A percentile compares a stretch with the other conserved stretches of the same genome.
Evolutionary conservation across 176 grass and related monocot species (phyloP).

Genomic region (Triticum urartu): DNA sequence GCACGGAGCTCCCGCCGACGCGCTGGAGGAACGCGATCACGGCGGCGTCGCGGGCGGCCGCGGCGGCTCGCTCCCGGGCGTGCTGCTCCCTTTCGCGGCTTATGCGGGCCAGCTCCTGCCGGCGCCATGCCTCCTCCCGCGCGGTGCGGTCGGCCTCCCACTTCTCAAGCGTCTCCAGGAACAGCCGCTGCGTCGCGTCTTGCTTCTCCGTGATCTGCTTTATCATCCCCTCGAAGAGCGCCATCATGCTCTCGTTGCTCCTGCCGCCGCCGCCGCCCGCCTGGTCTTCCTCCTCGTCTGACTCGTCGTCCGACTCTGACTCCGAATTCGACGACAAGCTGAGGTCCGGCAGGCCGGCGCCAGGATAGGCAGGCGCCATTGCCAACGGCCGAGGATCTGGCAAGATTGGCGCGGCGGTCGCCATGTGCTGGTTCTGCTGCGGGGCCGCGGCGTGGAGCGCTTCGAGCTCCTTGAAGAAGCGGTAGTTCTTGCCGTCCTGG

Average conservation of each 20-base stretch:
- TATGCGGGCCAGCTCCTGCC: constrained; percentile 66
- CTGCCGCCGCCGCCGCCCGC: constrained; percentile 10
- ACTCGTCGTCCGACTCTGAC: constrained; percentile 42
- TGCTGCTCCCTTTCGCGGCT: constrained; percentile 65
- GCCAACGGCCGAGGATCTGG: constrained; percentile 4
- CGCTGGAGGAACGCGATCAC: constrained; percentile 79
- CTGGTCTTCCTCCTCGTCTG: constrained; percentile 15
- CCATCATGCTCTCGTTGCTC: constrained; percentile 54
- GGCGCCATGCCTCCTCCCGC: constrained; percentile 78
- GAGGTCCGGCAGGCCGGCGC: constrained; percentile 32
- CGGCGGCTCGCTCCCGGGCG: constrained; percentile 60
- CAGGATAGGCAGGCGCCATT: constrained; percentile 19
- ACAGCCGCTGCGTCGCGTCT: constrained; percentile 65
- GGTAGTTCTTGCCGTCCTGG: constrained; percentile 97
- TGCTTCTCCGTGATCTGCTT: constrained; percentile 75
- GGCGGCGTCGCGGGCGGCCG: constrained; percentile 68
- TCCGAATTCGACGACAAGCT: constrained; percentile 59
- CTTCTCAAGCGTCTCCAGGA: constrained; percentile 71
- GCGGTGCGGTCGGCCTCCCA: constrained; percentile 71
- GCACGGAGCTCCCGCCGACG: constrained; percentile 42
- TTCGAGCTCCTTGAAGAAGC: constrained; percentile 76
- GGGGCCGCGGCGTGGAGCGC: constrained; percentile 50
- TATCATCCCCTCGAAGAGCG: constrained; percentile 67
- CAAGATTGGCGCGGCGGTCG: background rate
- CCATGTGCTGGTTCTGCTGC: background rate